These are phyloP conservation scores for Apiosordaria backusii DNA, from an alignment of 495 filamentous ascomycete genomes.

Conservation along the genomic window DNA sequence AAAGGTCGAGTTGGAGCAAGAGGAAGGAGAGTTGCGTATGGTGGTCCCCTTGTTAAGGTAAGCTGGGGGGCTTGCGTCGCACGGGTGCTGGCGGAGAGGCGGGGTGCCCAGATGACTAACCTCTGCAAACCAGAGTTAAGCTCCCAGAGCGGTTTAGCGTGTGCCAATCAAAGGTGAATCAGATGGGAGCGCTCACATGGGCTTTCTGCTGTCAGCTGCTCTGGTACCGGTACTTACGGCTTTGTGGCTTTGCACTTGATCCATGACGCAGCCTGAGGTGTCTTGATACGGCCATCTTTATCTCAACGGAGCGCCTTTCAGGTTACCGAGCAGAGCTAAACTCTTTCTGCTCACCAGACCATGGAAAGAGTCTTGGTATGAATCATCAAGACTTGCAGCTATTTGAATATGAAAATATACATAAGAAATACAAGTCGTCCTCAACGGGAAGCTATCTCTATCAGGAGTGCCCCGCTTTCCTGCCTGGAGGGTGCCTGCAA, in stretches of 20 bases:
- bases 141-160: slow-evolving; percentile 13
- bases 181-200: slow-evolving; percentile 32
- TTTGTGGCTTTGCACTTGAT: background rate
- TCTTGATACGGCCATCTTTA: background rate
- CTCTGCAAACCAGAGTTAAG: slow-evolving; percentile 13
- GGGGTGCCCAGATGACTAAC: slow-evolving; percentile 33
- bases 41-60: slow-evolving; percentile 31
- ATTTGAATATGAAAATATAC: background rate
- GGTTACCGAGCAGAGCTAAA: background rate
- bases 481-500: slow-evolving; percentile 12
- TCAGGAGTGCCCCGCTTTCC: background rate
- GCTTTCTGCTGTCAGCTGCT: slow-evolving; percentile 7
- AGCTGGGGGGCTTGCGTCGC: slow-evolving; percentile 16
- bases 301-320: background rate
- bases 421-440: background rate
- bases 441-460: background rate
- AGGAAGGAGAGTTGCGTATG: slow-evolving; percentile 12
- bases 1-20: slow-evolving; percentile 14
- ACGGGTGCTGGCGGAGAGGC: slow-evolving; percentile 14
- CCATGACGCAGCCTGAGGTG: background rate
- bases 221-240: background rate
- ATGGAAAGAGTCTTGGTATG: background rate
- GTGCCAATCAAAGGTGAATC: slow-evolving; percentile 27
- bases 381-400: background rate
- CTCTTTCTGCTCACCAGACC: background rate